Base-by-base conservation (phyloP, 225 moss, liverwort and hornwort species). In the Straminergon stramineum region DNA sequence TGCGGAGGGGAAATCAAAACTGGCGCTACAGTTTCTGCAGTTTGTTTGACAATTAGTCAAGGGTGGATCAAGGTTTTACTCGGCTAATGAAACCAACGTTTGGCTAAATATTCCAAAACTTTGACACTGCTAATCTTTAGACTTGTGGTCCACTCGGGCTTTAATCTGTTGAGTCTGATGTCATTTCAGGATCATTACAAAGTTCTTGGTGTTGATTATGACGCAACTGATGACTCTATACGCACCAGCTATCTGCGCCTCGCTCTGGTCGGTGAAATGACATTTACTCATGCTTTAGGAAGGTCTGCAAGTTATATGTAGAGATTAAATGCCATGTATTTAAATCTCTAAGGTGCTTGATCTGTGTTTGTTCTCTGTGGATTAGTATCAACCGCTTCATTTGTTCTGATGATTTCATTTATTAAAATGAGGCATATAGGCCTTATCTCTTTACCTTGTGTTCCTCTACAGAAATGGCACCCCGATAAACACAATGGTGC, bases 401-500 rank as follows among this genome's bases (percentile, higher is more conserved):
- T 65, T 37, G 73, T 85, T 35, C 52, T 28, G 74, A 52, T 67
- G 34, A 55, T 75, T 75, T 81, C 28, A 67, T 75, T 80, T 51
- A 30, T 41, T 48, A 32, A 32, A 55, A 63, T 85, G 32, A 66
- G 41, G 66, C 48, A 22, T n/a, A 21, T 77, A 24, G 30, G 71
- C 39, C 60, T 85, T 65, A 82, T 55, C 32, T 58, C 43, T 32
- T 56, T 55, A 66, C 66, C 80, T 55, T 37, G 70, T 88, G 76
- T 83, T 77, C 32, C 22, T 52, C 41, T 89, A 83, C 95, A 97
- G 97, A 99, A 96, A 92, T 97, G 98, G 97, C 98, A 99, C 87
- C 98, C 97, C 75, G 98, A 99, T 60, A 99, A 99, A 92, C 98
- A 97, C 90, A 93, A 94, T 62, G 97, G 93, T 81, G 96, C 97